Conservation (phyloP, 345 rosid genomes). For the Hibiscus syriacus region DNA sequence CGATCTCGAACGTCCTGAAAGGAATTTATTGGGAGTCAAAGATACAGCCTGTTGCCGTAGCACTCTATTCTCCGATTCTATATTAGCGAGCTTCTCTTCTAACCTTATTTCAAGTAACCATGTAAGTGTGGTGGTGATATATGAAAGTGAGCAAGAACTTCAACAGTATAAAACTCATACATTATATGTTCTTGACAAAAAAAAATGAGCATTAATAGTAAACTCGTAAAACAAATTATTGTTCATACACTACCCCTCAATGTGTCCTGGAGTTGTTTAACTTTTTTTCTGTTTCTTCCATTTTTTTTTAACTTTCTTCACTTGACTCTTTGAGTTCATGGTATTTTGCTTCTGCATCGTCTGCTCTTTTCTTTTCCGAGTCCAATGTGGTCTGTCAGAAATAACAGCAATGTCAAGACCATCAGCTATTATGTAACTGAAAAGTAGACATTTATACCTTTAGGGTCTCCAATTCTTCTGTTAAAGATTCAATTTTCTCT, state of each 20-base stretch:
- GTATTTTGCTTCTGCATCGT: conserved; percentile 47
- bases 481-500: conserved; percentile 39
- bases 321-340: conserved; percentile 41
- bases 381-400: conserved; percentile 43
- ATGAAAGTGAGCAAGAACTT: conserved; percentile 6
- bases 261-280: conserved; percentile 69
- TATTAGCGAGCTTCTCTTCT: conserved; percentile 75
- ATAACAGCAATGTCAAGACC: conserved; percentile 10
- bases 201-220: neutral
- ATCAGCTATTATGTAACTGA: conserved; percentile 7
- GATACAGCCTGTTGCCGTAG: conserved; percentile 91
- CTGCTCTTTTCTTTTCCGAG: conserved; percentile 57
- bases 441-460: conserved; percentile 32
- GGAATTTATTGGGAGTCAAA: conserved; percentile 87
- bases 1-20: conserved; percentile 90
- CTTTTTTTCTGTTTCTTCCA: conserved; percentile 78
- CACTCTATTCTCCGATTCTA: conserved; percentile 89
- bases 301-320: conserved; percentile 46
- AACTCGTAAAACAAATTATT: conserved; percentile 1
- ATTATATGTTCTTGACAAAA: neutral
- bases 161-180: neutral
- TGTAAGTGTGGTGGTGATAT: neutral
- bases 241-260: conserved; percentile 38
- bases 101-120: conserved; percentile 36
- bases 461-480: conserved; percentile 45